Evolutionary conservation across 2,329 filamentous ascomycete species (phyloP).

Genomic region (Fusarium sp.): DNA sequence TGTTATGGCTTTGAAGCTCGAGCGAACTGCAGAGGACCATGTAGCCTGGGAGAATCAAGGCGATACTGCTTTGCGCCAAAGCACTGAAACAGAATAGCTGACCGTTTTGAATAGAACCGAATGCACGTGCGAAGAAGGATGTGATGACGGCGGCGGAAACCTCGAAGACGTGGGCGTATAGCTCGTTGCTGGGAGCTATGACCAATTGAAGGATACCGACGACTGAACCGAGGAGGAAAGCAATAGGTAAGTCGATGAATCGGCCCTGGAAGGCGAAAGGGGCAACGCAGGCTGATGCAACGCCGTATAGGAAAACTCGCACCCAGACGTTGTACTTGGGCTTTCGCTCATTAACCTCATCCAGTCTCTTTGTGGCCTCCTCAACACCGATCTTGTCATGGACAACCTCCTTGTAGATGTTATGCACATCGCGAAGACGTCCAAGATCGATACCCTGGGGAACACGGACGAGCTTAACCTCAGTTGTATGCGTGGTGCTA

Average conservation of each 20-base stretch:
- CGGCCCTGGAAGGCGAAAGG: constrained; percentile 85
- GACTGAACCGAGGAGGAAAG: constrained; percentile 80
- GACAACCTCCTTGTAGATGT: constrained; percentile 85
- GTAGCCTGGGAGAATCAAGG: constrained; percentile 77
- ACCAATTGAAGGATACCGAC: constrained; percentile 82
- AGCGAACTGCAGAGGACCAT: constrained; percentile 64
- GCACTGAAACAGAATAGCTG: constrained; percentile 78
- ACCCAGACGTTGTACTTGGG: constrained; percentile 65
- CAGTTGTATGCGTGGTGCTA: constrained; percentile 77
- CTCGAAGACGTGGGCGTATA: constrained; percentile 71
- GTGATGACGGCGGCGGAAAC: constrained; percentile 72
- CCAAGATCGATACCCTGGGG: constrained; percentile 79
- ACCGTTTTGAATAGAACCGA: constrained; percentile 73
- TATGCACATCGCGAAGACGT: constrained; percentile 79
- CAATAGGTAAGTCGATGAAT: constrained; percentile 81
- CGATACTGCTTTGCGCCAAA: constrained; percentile 79
- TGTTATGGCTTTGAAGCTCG: constrained; percentile 77
- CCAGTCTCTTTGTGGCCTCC: constrained; percentile 73
- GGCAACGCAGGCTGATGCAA: constrained; percentile 81
- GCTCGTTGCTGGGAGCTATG: constrained; percentile 78
- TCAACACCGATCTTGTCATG: constrained; percentile 81
- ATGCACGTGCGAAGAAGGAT: constrained; percentile 76
- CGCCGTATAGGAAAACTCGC: constrained; percentile 76
- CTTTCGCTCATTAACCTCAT: constrained; percentile 64
- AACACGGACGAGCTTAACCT: constrained; percentile 80